phyloP scores from a whole-genome alignment of 305 asterid genomes.

The Fraxinus greggii region DNA sequence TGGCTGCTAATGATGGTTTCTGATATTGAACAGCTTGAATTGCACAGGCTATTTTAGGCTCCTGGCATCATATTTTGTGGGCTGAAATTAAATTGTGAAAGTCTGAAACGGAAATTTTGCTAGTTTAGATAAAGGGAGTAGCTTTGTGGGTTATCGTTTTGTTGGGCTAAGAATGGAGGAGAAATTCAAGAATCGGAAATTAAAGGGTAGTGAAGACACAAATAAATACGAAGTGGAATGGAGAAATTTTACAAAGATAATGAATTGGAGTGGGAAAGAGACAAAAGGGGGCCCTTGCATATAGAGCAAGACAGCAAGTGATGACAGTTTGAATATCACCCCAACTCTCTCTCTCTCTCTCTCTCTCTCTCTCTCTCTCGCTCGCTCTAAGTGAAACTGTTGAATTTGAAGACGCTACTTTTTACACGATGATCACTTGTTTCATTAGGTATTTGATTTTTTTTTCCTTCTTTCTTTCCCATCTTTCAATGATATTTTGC shows the following conservation, averaged over 20 bases:
- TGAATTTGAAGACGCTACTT: constrained; percentile 14
- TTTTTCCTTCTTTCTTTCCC: no score
- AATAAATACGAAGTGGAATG: neutral
- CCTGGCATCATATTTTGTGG: neutral
- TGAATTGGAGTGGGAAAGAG: constrained; percentile 9
- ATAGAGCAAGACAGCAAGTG: constrained; percentile 26
- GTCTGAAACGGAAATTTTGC: neutral
- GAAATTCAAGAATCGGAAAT: neutral
- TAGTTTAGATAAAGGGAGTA: neutral
- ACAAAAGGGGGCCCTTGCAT: constrained; percentile 22
- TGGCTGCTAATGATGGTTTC: constrained; percentile 27
- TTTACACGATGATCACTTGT: constrained; percentile 14
- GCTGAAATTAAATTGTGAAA: neutral
- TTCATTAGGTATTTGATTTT: constrained; percentile 25
- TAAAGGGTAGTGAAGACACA: neutral
- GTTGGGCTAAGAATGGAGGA: neutral
- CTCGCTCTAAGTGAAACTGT: constrained; percentile 30
- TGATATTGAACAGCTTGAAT: constrained; percentile 24
- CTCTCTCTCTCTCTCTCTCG: neutral
- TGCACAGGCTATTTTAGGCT: constrained; percentile 2
- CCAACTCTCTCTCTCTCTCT: constrained; percentile 39
- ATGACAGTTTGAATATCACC: constrained; percentile 54
- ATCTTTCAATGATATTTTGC: no score
- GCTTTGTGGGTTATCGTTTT: neutral
- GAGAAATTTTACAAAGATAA: constrained; percentile 15